Percentiles rank a stretch among this genome's conserved stretches.
These are phyloP conservation scores for Aspergillus viridinutans DNA, from an alignment of 2,329 filamentous ascomycete genomes.

Conservation along the genomic window DNA sequence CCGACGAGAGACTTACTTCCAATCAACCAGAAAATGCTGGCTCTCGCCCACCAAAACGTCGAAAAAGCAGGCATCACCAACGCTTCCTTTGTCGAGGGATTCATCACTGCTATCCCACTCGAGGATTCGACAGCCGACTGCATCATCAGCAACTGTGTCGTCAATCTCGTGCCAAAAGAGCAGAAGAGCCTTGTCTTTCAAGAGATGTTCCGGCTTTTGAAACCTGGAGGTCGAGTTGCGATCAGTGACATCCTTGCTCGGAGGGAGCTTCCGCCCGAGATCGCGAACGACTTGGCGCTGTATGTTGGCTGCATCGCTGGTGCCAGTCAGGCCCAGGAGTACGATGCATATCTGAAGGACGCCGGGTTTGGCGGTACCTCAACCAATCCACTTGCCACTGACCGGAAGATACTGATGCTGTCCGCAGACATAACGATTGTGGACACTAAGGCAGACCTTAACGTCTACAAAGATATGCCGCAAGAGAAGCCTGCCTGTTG, in stretches of 20 bases:
- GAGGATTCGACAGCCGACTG: constrained; percentile 45
- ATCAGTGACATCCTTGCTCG: constrained; percentile 57
- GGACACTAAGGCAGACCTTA: constrained; percentile 47
- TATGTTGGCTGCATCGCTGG: constrained; percentile 61
- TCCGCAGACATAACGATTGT: constrained; percentile 41
- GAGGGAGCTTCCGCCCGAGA: constrained; percentile 45
- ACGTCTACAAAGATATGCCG: constrained; percentile 40
- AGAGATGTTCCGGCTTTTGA: constrained; percentile 57
- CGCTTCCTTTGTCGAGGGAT: constrained; percentile 48
- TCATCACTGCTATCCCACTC: constrained; percentile 51
- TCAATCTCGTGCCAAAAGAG: constrained; percentile 53
- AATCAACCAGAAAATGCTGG: constrained; percentile 50
- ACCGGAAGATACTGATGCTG: background rate
- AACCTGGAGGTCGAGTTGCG: constrained; percentile 54
- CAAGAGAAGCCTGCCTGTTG: constrained; percentile 5
- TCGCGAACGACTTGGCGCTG: constrained; percentile 49
- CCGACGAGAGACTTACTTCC: background rate
- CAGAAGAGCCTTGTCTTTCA: constrained; percentile 54
- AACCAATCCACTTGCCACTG: background rate
- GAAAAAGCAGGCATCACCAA: constrained; percentile 40
- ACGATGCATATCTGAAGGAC: constrained; percentile 48
- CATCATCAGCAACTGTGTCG: constrained; percentile 61
- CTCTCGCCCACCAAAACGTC: constrained; percentile 46
- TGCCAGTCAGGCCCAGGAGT: constrained; percentile 50
- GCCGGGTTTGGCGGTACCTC: constrained; percentile 49